A percentile compares a stretch with the other conserved stretches of the same genome.
Conservation (phyloP, 1,139 yeast genomes). For the Sugiyamaella neomexicana region DNA sequence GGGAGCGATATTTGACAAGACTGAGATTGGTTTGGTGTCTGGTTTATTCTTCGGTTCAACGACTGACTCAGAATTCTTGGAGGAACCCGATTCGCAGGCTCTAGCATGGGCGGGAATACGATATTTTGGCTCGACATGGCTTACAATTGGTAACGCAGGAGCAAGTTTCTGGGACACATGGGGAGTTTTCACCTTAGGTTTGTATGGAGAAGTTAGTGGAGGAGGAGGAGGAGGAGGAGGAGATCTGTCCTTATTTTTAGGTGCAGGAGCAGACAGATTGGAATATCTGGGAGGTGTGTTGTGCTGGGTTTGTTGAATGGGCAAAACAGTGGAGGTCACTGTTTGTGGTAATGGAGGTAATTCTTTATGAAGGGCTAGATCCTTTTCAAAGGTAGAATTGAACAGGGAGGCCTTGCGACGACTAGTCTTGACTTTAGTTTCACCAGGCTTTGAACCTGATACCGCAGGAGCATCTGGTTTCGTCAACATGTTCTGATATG, state of each 20-base stretch:
- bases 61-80: not conserved
- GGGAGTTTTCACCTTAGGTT: not conserved
- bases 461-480: not conserved
- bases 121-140: too few species aligned
- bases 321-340: not conserved
- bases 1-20: not conserved
- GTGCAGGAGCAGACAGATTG: too few species aligned
- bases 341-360: slow-evolving; percentile 11
- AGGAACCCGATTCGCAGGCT: too few species aligned
- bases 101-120: too few species aligned
- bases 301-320: not conserved
- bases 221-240: too few species aligned
- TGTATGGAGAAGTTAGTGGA: too few species aligned
- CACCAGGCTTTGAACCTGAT: not conserved
- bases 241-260: too few species aligned
- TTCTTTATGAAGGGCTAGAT: slow-evolving; percentile 8
- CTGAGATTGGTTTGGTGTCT: slow-evolving; percentile 1
- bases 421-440: slow-evolving; percentile 3
- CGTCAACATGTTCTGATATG: slow-evolving; percentile 14
- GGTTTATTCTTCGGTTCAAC: not conserved
- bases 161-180: not conserved
- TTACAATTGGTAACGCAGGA: not conserved
- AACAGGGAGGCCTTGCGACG: slow-evolving; percentile 12
- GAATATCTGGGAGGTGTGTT: not conserved
- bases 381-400: not conserved